Percentiles rank a stretch among this genome's conserved stretches.
phyloP scores from a whole-genome alignment of 306 rosid genomes.

The Trifolium repens region DNA sequence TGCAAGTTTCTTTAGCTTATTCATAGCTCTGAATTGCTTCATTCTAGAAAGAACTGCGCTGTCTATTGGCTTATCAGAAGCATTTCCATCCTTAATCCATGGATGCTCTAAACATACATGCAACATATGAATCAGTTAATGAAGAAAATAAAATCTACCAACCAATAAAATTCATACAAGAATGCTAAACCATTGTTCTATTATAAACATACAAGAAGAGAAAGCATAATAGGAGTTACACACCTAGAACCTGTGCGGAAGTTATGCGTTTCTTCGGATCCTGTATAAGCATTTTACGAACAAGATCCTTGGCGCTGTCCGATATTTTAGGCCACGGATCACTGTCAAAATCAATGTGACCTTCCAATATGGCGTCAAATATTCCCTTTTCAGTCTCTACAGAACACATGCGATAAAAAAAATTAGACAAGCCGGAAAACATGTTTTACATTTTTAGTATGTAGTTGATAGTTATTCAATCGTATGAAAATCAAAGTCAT shows the following conservation, averaged over 20 bases:
- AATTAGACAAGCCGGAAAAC: slow-evolving; percentile 8
- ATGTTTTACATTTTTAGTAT: background rate
- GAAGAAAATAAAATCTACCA: slow-evolving; percentile 13
- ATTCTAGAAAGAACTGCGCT: slow-evolving; percentile 92
- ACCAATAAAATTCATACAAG: slow-evolving; percentile 2
- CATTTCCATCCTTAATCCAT: slow-evolving; percentile 86
- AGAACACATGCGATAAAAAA: slow-evolving; percentile 26
- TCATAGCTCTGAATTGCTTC: slow-evolving; percentile 98
- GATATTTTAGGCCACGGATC: slow-evolving; percentile 88
- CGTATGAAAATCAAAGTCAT: slow-evolving; percentile 7
- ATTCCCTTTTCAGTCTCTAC: slow-evolving; percentile 91
- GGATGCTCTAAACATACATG: slow-evolving; percentile 72
- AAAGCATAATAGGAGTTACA: slow-evolving; percentile 14
- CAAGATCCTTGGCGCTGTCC: slow-evolving; percentile 81
- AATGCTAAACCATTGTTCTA: background rate
- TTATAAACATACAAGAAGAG: background rate
- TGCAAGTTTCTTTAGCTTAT: slow-evolving; percentile 91
- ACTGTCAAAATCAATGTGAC: slow-evolving; percentile 82
- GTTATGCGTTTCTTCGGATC: slow-evolving; percentile 88
- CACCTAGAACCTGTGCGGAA: slow-evolving; percentile 84
- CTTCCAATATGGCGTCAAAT: slow-evolving; percentile 82
- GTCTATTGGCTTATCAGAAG: slow-evolving; percentile 87
- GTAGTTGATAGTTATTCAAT: background rate
- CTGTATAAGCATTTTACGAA: slow-evolving; percentile 79
- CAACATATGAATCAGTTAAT: slow-evolving; percentile 40